Evolutionary conservation across 2,329 filamentous ascomycete species (phyloP).

Genomic region (Aplosporella prunicola): DNA sequence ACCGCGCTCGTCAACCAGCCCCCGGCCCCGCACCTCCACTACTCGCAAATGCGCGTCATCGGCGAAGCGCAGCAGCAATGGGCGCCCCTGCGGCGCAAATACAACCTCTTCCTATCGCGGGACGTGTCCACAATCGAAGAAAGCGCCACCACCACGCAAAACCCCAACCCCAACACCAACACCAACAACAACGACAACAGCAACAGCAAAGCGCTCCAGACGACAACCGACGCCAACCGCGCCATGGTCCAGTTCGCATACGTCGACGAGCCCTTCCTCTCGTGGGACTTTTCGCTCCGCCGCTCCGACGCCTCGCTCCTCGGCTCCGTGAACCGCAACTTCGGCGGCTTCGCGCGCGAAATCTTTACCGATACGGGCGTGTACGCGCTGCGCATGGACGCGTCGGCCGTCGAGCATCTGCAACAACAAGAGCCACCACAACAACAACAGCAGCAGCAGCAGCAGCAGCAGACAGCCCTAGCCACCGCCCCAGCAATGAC

Average conservation of each 20-base stretch:
- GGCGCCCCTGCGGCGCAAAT: constrained; percentile 53
- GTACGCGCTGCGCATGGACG: constrained; percentile 56
- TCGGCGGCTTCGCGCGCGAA: constrained; percentile 52
- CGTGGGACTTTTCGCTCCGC: constrained; percentile 54
- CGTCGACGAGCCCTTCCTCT: constrained; percentile 53
- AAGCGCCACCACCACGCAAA: constrained; percentile 25
- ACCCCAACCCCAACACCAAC: too few relatives aligned
- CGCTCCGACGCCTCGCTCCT: constrained; percentile 42
- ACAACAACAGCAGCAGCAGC: constrained; percentile 18
- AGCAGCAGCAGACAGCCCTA: constrained; percentile 5
- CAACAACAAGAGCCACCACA: not conserved
- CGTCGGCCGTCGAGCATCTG: constrained; percentile 27
- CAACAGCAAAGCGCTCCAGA: constrained; percentile 37
- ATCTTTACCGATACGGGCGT: constrained; percentile 58
- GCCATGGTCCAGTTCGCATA: constrained; percentile 52
- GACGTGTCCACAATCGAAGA: constrained; percentile 26
- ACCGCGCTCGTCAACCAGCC: constrained; percentile 35
- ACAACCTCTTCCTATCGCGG: constrained; percentile 54
- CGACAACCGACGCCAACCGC: constrained; percentile 23
- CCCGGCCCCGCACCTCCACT: constrained; percentile 42
- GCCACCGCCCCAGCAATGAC: constrained; percentile 45
- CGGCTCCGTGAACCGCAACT: constrained; percentile 56
- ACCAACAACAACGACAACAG: too few relatives aligned
- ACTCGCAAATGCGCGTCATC: constrained; percentile 52
- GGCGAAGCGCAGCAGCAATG: constrained; percentile 56